Evolutionary conservation across 768 basidiomycete genomes (phyloP).

Genomic region (Lentinus brumalis): DNA sequence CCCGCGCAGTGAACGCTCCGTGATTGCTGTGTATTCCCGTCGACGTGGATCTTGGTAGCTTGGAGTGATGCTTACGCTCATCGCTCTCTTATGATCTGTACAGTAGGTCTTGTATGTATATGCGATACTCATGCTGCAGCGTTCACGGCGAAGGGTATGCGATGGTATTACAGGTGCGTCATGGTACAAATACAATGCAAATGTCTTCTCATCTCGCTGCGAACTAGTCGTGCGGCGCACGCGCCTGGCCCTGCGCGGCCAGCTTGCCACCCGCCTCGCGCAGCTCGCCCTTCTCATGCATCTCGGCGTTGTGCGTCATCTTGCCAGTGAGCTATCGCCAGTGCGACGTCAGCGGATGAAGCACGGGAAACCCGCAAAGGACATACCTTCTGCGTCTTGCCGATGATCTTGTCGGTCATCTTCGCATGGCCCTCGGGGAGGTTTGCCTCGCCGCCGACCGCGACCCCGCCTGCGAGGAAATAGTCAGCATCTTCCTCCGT

Average conservation of each 20-base stretch:
- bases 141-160: not conserved
- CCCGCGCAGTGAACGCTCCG: not conserved
- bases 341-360: not conserved
- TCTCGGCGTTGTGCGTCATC: constrained; percentile 44
- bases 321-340: constrained; percentile 50
- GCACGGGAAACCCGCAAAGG: not conserved
- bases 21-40: not conserved
- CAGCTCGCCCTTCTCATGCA: constrained; percentile 59
- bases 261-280: constrained; percentile 55
- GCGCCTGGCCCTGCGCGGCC: constrained; percentile 42
- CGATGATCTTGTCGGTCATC: constrained; percentile 54
- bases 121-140: not conserved
- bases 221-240: constrained; percentile 43
- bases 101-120: not conserved
- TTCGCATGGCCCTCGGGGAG: constrained; percentile 43
- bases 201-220: not conserved
- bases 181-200: not conserved
- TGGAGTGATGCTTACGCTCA: not conserved
- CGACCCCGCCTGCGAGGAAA: constrained; percentile 35
- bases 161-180: not conserved
- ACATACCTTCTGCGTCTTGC: constrained; percentile 58
- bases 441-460: constrained; percentile 35
- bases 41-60: not conserved
- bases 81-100: not conserved
- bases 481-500: not conserved